Percentiles rank a stretch among this genome's conserved stretches.
Evolutionary conservation across 352 stramenopile species (phyloP).

Genomic region (Phytopythium litorale): DNA sequence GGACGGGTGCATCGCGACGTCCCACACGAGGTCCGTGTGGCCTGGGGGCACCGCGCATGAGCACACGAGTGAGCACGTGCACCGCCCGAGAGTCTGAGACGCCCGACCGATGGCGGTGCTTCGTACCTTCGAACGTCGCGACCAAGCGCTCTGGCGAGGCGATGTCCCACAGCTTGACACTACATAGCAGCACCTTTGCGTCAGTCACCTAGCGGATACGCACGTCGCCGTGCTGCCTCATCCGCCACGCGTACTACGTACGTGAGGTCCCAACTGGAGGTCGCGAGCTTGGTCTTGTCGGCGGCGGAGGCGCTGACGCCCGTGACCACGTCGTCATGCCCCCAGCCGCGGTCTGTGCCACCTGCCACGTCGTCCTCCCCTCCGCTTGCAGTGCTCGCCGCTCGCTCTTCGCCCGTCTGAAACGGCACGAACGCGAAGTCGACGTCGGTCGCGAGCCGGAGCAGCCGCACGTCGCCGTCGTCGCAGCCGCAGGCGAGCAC

Average conservation of each 20-base stretch:
- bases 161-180: conserved; percentile 80
- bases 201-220: not conserved
- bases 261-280: conserved; percentile 69
- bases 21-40: conserved; percentile 75
- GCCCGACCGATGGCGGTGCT: not conserved
- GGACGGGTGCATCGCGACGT: conserved; percentile 42
- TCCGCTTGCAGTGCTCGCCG: not conserved
- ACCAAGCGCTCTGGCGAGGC: conserved; percentile 36
- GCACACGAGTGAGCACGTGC: conserved; percentile 1
- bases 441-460: conserved; percentile 30
- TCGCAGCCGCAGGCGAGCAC: conserved; percentile 63
- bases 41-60: conserved; percentile 16
- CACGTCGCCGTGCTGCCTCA: no score
- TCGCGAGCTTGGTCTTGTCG: conserved; percentile 43
- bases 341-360: conserved; percentile 11
- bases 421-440: conserved; percentile 39
- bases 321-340: conserved; percentile 74
- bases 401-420: not conserved
- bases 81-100: no score
- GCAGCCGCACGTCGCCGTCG: conserved; percentile 64
- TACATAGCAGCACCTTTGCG: conserved; percentile 3
- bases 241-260: conserved; percentile 18
- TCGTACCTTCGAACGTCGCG: conserved; percentile 47
- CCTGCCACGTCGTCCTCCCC: conserved; percentile 8
- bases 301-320: conserved; percentile 39